A percentile compares a stretch with the other conserved stretches of the same genome.
phyloP scores from a whole-genome alignment of 495 filamentous ascomycete genomes.

The Physcia stellaris region DNA sequence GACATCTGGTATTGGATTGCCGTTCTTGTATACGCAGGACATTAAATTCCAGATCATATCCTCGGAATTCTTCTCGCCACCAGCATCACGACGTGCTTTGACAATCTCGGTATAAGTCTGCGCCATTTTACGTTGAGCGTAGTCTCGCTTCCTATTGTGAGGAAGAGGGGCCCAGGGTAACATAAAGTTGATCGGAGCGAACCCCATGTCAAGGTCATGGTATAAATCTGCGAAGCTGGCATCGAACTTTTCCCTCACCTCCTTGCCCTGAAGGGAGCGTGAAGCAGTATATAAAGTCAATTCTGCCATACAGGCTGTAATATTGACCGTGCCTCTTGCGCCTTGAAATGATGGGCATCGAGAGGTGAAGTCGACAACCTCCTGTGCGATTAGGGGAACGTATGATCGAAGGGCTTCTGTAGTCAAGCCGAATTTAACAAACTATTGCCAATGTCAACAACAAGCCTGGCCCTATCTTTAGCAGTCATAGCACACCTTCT shows the following conservation, averaged over 20 bases:
- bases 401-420: slow-evolving; percentile 62
- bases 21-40: slow-evolving; percentile 65
- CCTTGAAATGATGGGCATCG: slow-evolving; percentile 52
- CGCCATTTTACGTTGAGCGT: slow-evolving; percentile 60
- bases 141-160: slow-evolving; percentile 64
- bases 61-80: slow-evolving; percentile 32
- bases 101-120: slow-evolving; percentile 69
- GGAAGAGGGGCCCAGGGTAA: slow-evolving; percentile 76
- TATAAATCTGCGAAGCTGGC: slow-evolving; percentile 59
- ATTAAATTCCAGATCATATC: slow-evolving; percentile 82
- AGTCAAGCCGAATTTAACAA: slow-evolving; percentile 75
- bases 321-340: slow-evolving; percentile 46
- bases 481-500: slow-evolving; percentile 32
- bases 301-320: slow-evolving; percentile 60
- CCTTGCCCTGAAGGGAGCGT: slow-evolving; percentile 65
- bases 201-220: slow-evolving; percentile 77
- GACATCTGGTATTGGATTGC: slow-evolving; percentile 54
- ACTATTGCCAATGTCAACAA: slow-evolving; percentile 28
- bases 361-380: slow-evolving; percentile 57
- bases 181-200: slow-evolving; percentile 73
- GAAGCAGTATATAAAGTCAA: slow-evolving; percentile 78
- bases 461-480: neutral
- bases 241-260: slow-evolving; percentile 63
- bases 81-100: slow-evolving; percentile 42
- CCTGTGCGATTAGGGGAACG: slow-evolving; percentile 63